phyloP scores from a whole-genome alignment of 2,329 filamentous ascomycete genomes.

The Chaetomiaceae sp. region DNA sequence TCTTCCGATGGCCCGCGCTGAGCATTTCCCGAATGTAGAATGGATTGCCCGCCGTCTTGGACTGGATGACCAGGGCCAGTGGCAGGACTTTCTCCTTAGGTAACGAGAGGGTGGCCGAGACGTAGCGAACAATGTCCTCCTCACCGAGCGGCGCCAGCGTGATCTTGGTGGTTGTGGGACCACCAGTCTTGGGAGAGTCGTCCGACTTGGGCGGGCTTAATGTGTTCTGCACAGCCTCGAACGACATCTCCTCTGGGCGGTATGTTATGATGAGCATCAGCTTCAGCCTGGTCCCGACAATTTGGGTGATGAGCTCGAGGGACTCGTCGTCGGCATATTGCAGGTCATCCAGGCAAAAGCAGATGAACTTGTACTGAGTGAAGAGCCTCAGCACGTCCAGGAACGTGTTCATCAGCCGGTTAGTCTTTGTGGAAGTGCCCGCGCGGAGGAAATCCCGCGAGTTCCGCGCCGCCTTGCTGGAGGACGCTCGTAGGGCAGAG shows the following conservation, averaged over 20 bases:
- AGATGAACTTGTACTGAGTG: slow-evolving; percentile 79
- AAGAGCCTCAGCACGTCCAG: slow-evolving; percentile 80
- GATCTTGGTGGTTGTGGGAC: slow-evolving; percentile 63
- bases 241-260: slow-evolving; percentile 60
- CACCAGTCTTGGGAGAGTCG: slow-evolving; percentile 42
- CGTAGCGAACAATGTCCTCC: slow-evolving; percentile 75
- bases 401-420: slow-evolving; percentile 81
- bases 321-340: slow-evolving; percentile 89
- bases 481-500: slow-evolving; percentile 33
- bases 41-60: slow-evolving; percentile 82
- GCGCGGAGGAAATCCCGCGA: slow-evolving; percentile 58
- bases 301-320: slow-evolving; percentile 74
- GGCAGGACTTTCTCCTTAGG: slow-evolving; percentile 68
- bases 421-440: slow-evolving; percentile 57
- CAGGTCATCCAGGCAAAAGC: slow-evolving; percentile 82
- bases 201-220: slow-evolving; percentile 52
- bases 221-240: slow-evolving; percentile 51
- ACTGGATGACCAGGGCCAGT: slow-evolving; percentile 78
- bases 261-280: slow-evolving; percentile 79
- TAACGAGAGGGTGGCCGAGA: slow-evolving; percentile 74
- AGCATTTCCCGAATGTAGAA: slow-evolving; percentile 93
- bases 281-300: slow-evolving; percentile 72
- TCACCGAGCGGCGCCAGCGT: slow-evolving; percentile 70
- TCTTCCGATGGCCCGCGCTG: slow-evolving; percentile 77
- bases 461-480: slow-evolving; percentile 42